A percentile compares a stretch with the other conserved stretches of the same genome.
Conservation (phyloP, 257 asterid genomes). For the Solanum bukasovii region DNA sequence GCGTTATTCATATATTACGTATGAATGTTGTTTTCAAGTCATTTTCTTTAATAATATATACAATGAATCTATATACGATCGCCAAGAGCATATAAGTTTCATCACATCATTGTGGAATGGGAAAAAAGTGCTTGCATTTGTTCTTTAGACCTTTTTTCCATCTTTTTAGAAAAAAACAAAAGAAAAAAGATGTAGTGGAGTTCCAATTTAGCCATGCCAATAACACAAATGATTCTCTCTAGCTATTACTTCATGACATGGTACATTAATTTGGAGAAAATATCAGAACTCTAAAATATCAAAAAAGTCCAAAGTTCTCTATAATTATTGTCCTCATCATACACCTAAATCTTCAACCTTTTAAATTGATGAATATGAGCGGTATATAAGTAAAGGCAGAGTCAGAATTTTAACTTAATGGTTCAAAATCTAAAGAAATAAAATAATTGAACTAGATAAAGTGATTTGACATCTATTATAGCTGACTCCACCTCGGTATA, state of each 20-base stretch:
- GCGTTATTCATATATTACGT: background rate
- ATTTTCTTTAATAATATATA: background rate
- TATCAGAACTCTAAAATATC: background rate
- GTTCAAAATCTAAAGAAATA: too few relatives aligned
- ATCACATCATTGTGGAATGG: background rate
- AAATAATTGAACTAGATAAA: too few relatives aligned
- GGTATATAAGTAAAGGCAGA: background rate
- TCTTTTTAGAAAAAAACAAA: background rate
- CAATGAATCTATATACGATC: background rate
- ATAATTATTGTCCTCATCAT: background rate
- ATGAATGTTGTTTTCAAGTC: background rate
- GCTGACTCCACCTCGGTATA: rapidly evolving
- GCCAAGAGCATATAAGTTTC: background rate
- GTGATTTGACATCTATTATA: background rate
- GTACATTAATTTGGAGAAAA: background rate
- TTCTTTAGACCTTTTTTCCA: background rate
- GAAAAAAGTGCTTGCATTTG: background rate
- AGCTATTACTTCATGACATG: background rate
- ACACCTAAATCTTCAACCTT: background rate
- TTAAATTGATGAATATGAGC: background rate
- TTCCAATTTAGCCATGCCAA: background rate
- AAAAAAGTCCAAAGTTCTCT: background rate
- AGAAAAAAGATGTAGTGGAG: background rate
- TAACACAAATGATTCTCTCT: background rate
- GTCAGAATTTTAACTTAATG: too few relatives aligned